These are phyloP conservation scores for Calonectria naviculata DNA, from an alignment of 2,329 filamentous ascomycete genomes.

Conservation along the genomic window DNA sequence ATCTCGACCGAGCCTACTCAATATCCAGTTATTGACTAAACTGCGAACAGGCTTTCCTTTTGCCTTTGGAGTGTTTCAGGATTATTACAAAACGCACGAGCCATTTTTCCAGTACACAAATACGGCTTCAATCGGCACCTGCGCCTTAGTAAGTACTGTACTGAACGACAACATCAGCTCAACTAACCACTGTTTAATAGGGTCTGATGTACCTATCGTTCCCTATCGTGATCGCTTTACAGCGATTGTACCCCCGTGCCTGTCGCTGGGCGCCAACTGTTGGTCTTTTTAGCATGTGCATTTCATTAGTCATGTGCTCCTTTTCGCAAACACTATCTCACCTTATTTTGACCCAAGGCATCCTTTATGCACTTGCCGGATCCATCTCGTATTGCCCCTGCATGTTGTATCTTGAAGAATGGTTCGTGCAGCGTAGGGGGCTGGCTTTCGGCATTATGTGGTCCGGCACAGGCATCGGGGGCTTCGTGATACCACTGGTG, in stretches of 20 bases:
- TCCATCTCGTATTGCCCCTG: constrained; percentile 63
- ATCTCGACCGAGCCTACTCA: no score
- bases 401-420: constrained; percentile 66
- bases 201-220: constrained; percentile 54
- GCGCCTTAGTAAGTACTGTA: constrained; percentile 57
- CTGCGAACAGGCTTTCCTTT: constrained; percentile 66
- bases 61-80: constrained; percentile 74
- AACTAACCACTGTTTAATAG: not conserved
- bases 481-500: constrained; percentile 6
- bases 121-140: constrained; percentile 71
- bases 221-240: constrained; percentile 56
- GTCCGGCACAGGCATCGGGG: constrained; percentile 25
- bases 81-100: constrained; percentile 68
- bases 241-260: constrained; percentile 51
- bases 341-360: constrained; percentile 66
- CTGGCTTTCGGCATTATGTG: constrained; percentile 68
- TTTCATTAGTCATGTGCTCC: constrained; percentile 59
- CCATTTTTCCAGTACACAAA: constrained; percentile 62
- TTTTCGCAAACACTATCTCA: constrained; percentile 59
- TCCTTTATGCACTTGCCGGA: constrained; percentile 67
- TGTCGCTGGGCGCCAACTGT: constrained; percentile 51
- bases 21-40: not conserved
- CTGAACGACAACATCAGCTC: not conserved
- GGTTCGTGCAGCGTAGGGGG: constrained; percentile 54
- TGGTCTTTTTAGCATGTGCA: constrained; percentile 57